Base-by-base conservation (phyloP, 176 grass and related monocot species). In the Echinochloa phyllopogon region DNA sequence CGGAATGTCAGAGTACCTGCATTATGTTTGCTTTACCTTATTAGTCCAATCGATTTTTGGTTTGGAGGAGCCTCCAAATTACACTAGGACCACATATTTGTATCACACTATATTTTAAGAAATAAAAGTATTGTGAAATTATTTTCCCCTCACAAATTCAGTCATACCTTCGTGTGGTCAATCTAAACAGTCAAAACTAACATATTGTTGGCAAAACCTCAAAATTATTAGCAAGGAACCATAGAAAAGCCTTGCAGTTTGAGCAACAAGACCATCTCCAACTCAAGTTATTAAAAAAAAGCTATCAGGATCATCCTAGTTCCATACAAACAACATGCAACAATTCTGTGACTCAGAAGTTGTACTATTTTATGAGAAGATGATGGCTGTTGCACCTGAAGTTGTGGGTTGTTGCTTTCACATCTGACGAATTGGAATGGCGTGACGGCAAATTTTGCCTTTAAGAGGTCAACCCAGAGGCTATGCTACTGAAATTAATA, bases 1-100 rank as follows among this genome's bases (percentile, higher is more conserved):
- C 6, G 91, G 83, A 83, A 95, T 94, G 77, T 98, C 93, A 38
- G 93, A 88, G 86, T 98, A 95, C 91, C 96, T 98, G 85, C 24
- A 81, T 53, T 79, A n/a, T 5, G 72, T 51, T 65, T 77, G n/a
- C 27, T 69, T 79, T 77, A 73, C 24, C 70, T 73, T 73, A 76
- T 73, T 73, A 76, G 57, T 72, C 49, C 53, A 43, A 77, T 69
- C 6, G 75, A 75, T 59, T 69, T 76, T 79, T 24, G 43, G 15
- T 29, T 53, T 69, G 29, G 52, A 64, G 33, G 9, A 75, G 49
- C 33, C 50, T n/a, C 33, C 73, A 56, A 40, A 57, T 11, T 57
- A 13, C 12, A n/a, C 27, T 40, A n/a, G 29, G 73, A 41, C 10
- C 10, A 76, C 17, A 23, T 14, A 18, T 37, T 41, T 76, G 73